Percentiles rank a stretch among this genome's conserved stretches.
Evolutionary conservation across 2,329 filamentous ascomycete genomes (phyloP).

Genomic region (Cyanodermella asteris): DNA sequence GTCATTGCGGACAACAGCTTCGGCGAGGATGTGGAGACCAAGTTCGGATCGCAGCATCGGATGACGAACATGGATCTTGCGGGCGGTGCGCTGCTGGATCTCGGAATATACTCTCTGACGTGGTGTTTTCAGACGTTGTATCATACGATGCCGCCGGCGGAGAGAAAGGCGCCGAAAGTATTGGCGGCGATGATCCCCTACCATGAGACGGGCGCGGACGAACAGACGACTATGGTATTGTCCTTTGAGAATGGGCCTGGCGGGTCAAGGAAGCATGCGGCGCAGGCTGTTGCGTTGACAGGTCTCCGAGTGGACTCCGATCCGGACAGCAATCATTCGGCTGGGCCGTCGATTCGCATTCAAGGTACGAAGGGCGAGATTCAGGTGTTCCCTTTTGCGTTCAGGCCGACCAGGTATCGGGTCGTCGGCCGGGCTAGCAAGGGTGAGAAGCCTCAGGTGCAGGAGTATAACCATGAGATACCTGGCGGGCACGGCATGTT

Average conservation of each 20-base stretch:
- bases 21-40: constrained; percentile 36
- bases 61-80: constrained; percentile 72
- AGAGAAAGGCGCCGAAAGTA: constrained; percentile 47
- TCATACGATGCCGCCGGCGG: constrained; percentile 42
- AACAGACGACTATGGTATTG: constrained; percentile 55
- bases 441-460: constrained; percentile 16
- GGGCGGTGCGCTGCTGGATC: constrained; percentile 60
- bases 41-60: constrained; percentile 41
- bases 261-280: constrained; percentile 24
- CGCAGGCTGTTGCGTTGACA: constrained; percentile 52
- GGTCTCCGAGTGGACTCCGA: constrained; percentile 39
- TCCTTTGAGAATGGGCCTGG: constrained; percentile 40
- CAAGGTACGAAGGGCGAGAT: constrained; percentile 67
- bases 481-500: constrained; percentile 74
- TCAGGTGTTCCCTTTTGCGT: constrained; percentile 53
- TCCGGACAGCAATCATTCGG: constrained; percentile 35
- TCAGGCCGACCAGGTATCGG: constrained; percentile 42
- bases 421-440: constrained; percentile 34
- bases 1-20: constrained; percentile 41
- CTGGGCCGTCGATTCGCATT: constrained; percentile 50
- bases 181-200: constrained; percentile 50
- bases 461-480: constrained; percentile 18
- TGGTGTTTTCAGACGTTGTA: constrained; percentile 85
- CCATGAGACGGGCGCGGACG: constrained; percentile 49
- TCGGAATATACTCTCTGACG: constrained; percentile 73